Evolutionary conservation across 306 rosid species (phyloP).

Genomic region (Astragalus membranaceus): DNA sequence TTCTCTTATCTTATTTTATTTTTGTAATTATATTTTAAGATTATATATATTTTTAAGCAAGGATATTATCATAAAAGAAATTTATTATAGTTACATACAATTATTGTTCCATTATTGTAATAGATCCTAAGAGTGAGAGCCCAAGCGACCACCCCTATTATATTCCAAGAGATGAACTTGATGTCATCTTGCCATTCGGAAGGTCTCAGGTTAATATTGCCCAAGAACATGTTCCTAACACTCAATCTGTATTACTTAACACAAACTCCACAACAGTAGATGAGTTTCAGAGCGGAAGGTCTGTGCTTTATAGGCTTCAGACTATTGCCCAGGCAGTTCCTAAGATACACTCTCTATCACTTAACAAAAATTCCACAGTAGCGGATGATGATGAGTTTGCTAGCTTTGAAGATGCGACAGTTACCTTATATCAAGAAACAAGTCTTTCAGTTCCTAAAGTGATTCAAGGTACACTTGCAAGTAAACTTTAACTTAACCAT

Average conservation of each 20-base stretch:
- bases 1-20: too few relatives aligned
- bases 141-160: not conserved
- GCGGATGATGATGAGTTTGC: constrained; percentile 29
- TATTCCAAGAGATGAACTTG: constrained; percentile 56
- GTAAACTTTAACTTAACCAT: not conserved
- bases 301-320: constrained; percentile 17
- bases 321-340: constrained; percentile 29
- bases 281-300: too few relatives aligned
- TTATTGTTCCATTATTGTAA: too few relatives aligned
- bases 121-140: constrained; percentile 45
- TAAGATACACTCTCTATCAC: constrained; percentile 3
- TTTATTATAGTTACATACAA: not conserved
- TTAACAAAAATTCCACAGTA: not conserved
- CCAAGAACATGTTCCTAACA: constrained; percentile 17
- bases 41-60: too few relatives aligned
- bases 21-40: too few relatives aligned
- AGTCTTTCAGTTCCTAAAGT: constrained; percentile 49
- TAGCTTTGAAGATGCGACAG: constrained; percentile 38
- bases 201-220: constrained; percentile 37
- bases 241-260: not conserved
- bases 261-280: not conserved
- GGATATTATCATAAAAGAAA: not conserved
- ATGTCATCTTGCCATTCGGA: constrained; percentile 43
- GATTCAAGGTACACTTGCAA: constrained; percentile 35
- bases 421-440: constrained; percentile 47